phyloP scores from a whole-genome alignment of 129 eudicot genomes.

The Cynara cardunculus region DNA sequence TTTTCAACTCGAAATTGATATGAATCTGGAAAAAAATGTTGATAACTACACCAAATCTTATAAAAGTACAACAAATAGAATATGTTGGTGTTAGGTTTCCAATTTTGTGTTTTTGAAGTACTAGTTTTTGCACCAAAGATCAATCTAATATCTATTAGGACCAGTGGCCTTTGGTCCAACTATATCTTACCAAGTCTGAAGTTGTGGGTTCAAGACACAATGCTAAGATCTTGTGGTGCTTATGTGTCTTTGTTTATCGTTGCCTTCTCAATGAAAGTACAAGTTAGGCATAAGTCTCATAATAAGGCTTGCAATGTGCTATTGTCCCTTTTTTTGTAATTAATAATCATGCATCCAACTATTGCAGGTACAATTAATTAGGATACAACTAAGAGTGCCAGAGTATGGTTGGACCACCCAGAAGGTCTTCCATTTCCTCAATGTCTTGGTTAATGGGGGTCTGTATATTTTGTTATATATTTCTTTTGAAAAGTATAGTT shows the following conservation, averaged over 20 bases:
- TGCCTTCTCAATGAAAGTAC: background rate
- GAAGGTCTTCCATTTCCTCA: slow-evolving; percentile 92
- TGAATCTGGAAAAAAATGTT: background rate
- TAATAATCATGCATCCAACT: slow-evolving; percentile 14
- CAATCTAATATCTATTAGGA: background rate
- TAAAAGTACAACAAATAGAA: background rate
- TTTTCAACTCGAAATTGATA: background rate
- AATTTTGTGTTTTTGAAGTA: background rate
- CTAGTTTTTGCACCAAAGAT: background rate
- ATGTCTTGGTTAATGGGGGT: slow-evolving; percentile 94
- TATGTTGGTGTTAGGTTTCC: background rate
- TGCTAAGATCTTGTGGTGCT: background rate
- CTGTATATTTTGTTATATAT: slow-evolving; percentile 22
- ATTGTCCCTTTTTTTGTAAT: background rate
- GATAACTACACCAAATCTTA: background rate
- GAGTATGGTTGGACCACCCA: slow-evolving; percentile 99
- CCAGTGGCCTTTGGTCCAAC: background rate
- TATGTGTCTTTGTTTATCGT: background rate
- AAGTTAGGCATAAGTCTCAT: background rate
- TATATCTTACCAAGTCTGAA: background rate
- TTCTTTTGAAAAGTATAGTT: background rate
- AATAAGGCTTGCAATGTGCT: background rate
- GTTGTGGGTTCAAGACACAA: background rate
- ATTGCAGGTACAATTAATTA: slow-evolving; percentile 69
- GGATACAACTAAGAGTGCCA: slow-evolving; percentile 86